phyloP scores from a whole-genome alignment of 78 protist species.

The Polysphondylium violaceum region DNA sequence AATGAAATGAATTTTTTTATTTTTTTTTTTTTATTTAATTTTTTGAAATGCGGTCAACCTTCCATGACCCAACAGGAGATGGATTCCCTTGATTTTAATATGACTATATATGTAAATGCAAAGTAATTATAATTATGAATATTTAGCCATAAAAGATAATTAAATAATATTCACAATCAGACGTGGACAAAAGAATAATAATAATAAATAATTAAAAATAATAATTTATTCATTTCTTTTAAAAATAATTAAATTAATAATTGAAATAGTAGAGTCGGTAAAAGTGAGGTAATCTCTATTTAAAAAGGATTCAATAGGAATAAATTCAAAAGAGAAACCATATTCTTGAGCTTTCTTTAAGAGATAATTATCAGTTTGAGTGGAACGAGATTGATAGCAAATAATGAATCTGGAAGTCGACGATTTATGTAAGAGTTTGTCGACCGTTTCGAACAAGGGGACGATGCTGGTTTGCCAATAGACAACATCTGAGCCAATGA shows the following conservation, averaged over 20 bases:
- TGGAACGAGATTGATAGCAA: slow-evolving; percentile 62
- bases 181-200: too few species aligned
- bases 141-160: too few species aligned
- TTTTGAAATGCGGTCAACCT: too few species aligned
- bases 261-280: slow-evolving; percentile 3
- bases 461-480: slow-evolving; percentile 52
- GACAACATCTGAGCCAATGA: slow-evolving; percentile 51
- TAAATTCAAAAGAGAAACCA: slow-evolving; percentile 18
- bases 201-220: neutral
- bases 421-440: neutral
- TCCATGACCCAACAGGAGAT: too few species aligned
- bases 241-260: slow-evolving; percentile 23
- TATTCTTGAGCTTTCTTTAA: slow-evolving; percentile 1
- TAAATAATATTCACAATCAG: too few species aligned
- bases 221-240: slow-evolving; percentile 10
- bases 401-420: neutral
- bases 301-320: neutral
- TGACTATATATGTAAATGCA: too few species aligned
- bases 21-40: too few species aligned
- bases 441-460: slow-evolving; percentile 46
- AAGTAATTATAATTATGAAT: too few species aligned
- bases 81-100: too few species aligned
- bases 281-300: slow-evolving; percentile 4
- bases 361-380: slow-evolving; percentile 59
- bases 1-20: too few species aligned